Base-by-base conservation (phyloP, 2,329 filamentous ascomycete genomes). In the Botryosphaeria agaves region DNA sequence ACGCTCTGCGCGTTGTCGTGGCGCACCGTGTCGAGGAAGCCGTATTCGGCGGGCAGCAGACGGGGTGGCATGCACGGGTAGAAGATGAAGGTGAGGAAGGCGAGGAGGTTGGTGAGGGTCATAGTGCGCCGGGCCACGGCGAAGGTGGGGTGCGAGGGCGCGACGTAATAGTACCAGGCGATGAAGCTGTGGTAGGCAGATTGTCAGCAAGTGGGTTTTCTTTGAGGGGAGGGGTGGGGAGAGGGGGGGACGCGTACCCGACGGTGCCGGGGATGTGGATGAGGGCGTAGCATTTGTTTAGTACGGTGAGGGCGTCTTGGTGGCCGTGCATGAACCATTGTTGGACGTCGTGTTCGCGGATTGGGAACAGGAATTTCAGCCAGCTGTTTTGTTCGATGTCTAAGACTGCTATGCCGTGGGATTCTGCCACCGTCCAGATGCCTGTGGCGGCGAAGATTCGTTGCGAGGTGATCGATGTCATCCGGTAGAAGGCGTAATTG, bases 401-500 rank as follows among this genome's bases (percentile, higher is more conserved):
- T 38, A 72, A 44, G n/a, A 72, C 57, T 5, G 56, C 55, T 31
- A 71, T 54, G 8, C 62, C 68, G 41, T 72, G 64, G 27, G 57
- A 55, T 43, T 71, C 61, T 1, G 68, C 65, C 14, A 65, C 57
- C 32, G 68, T 55, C 59, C 66, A 70, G 18, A 71, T 62, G 8
- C 56, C 57, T 11, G 59, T 57, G 26, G 62, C 59, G 20, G 64
- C 63, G 34, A 68, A 70, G 32, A 66, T 52, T 28, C 49, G 48
- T 34, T 64, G 57, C 2, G 66, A 62, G 5, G 63, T 47, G 11
- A 62, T 53, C 11, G 66, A 62, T 5, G 70, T 74, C 48, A 71
- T 55, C 21, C 64, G 59, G 52, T 78, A 78, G 45, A 75, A 72
- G 27, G 64, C 57, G 38, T 73, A 67, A 43, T 72, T 76, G 40